Percentiles rank a stretch among this genome's conserved stretches.
phyloP scores from a whole-genome alignment of 257 asterid species.

The Ilex aquifolium region DNA sequence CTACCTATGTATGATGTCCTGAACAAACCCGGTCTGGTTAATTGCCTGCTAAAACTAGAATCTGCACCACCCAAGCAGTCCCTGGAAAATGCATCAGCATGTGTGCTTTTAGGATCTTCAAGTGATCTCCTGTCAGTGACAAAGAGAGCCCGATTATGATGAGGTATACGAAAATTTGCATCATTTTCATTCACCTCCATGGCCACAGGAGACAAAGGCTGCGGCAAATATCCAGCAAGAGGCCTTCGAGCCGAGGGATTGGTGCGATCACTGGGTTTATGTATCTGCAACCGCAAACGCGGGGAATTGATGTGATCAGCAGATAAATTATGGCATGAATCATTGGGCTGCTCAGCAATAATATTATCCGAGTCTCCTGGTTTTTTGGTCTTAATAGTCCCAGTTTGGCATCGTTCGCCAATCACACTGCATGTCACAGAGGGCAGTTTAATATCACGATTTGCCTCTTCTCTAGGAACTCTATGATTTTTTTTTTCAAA shows the following conservation, averaged over 20 bases:
- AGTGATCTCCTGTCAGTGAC: not conserved
- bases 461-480: not conserved
- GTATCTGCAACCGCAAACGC: no score
- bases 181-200: not conserved
- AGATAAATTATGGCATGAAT: not conserved
- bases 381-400: no score
- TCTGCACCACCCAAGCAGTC: not conserved
- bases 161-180: not conserved
- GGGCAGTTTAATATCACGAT: constrained; percentile 2
- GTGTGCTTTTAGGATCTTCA: not conserved
- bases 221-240: not conserved
- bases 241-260: constrained; percentile 1
- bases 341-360: not conserved
- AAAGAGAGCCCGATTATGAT: not conserved
- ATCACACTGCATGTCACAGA: not conserved
- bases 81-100: not conserved
- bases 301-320: not conserved
- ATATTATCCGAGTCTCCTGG: not conserved
- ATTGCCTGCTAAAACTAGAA: not conserved
- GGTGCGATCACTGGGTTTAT: not conserved
- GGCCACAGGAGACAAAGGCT: not conserved
- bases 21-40: not conserved
- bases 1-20: not conserved
- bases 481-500: not conserved
- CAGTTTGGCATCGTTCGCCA: not conserved